These are phyloP conservation scores for Trichosanthes truncata DNA, from an alignment of 306 rosid genomes.

Conservation along the genomic window DNA sequence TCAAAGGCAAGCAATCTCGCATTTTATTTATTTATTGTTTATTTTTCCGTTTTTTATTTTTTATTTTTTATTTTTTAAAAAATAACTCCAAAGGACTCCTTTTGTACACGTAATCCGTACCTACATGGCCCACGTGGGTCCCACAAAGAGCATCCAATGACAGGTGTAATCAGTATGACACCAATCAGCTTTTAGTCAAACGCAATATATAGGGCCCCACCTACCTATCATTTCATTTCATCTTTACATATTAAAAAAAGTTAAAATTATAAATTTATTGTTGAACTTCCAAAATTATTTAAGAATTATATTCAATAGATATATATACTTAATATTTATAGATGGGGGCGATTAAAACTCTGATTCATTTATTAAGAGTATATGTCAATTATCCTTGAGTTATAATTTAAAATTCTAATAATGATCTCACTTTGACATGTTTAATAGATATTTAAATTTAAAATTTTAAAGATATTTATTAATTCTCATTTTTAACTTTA, in stretches of 20 bases:
- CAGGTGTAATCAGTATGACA: slow-evolving; percentile 15
- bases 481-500: no score
- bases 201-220: slow-evolving; percentile 14
- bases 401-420: no score
- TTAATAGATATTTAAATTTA: no score
- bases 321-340: no score
- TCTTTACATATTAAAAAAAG: background rate
- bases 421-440: no score
- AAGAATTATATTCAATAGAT: no score
- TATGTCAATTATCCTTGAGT: no score
- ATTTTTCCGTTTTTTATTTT: background rate
- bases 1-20: slow-evolving; percentile 11
- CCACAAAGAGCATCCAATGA: slow-evolving; percentile 22
- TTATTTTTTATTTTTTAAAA: background rate
- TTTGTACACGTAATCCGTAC: slow-evolving; percentile 10
- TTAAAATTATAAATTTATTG: background rate
- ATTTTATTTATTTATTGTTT: background rate
- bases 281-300: no score
- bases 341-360: no score
- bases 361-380: no score
- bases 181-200: slow-evolving; percentile 40
- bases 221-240: slow-evolving; percentile 8
- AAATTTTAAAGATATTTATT: no score
- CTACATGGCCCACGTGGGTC: slow-evolving; percentile 19
- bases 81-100: background rate